Percentiles rank a stretch among this genome's conserved stretches.
Evolutionary conservation across 306 rosid species (phyloP).

Genomic region (Amphicarpaea edgeworthii): DNA sequence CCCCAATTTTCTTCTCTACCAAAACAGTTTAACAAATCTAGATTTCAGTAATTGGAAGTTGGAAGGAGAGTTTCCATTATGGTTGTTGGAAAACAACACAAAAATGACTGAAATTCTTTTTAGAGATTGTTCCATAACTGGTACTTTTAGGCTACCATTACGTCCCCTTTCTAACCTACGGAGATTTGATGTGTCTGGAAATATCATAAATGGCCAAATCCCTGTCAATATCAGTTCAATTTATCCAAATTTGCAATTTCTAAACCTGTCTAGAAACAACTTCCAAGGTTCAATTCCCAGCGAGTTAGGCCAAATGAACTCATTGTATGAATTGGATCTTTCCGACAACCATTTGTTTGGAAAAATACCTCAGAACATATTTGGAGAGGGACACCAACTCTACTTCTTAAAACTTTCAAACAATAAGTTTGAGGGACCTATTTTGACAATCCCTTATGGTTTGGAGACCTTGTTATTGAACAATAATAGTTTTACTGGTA

Average conservation of each 20-base stretch:
- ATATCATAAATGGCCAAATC: background rate
- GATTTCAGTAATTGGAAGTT: background rate
- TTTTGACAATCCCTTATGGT: background rate
- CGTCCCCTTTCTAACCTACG: fast-evolving
- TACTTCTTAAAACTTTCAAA: no score
- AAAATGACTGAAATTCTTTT: no score
- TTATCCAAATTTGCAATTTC: no score
- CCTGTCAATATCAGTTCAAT: background rate
- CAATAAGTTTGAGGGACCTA: no score
- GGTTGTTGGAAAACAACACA: background rate
- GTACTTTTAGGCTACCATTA: background rate
- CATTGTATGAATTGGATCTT: background rate
- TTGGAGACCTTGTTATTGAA: background rate
- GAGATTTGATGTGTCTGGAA: conserved; percentile 14
- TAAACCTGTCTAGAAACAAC: no score
- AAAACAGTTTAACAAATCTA: no score
- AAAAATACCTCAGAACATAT: no score
- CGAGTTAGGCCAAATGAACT: background rate
- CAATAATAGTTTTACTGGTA: background rate
- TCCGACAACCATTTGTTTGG: no score
- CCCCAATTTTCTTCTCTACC: no score
- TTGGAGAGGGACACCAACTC: no score
- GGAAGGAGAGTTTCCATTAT: background rate
- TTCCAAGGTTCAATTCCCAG: background rate
- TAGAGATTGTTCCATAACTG: background rate